Evolutionary conservation across 75 land plant species (phyloP).

Genomic region (Sequoiadendron giganteum): DNA sequence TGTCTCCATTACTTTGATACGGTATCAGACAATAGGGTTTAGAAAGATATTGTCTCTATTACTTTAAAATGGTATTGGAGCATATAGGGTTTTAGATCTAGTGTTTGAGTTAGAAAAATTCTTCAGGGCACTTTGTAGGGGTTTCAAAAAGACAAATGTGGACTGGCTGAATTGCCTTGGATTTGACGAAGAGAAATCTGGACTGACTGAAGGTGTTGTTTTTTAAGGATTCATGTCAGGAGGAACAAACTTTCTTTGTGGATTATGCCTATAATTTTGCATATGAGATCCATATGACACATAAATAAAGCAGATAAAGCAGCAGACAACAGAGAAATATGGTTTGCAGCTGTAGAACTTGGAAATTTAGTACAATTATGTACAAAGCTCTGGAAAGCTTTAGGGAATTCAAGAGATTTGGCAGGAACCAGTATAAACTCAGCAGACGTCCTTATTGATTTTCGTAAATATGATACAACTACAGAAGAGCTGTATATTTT

Average conservation of each 20-base stretch:
- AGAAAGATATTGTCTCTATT: neutral
- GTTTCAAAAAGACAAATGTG: neutral
- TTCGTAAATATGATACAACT: too few species aligned
- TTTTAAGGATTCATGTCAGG: neutral
- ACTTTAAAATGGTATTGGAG: neutral
- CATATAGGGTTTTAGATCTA: neutral
- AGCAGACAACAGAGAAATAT: neutral
- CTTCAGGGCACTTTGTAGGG: neutral
- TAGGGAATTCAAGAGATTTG: neutral
- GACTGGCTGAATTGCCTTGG: neutral
- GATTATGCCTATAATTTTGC: neutral
- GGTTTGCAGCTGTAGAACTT: neutral
- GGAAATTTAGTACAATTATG: neutral
- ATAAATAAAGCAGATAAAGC: neutral
- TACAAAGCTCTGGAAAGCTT: neutral
- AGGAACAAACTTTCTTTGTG: neutral
- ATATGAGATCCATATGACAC: neutral
- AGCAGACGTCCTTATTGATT: too few species aligned
- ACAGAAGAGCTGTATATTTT: too few species aligned
- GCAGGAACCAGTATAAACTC: neutral
- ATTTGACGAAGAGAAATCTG: neutral
- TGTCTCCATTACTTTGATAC: neutral
- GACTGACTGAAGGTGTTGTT: neutral
- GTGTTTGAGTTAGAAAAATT: neutral
- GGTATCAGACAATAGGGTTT: neutral